Evolutionary conservation across 805 yeast genomes (phyloP), one percentile per base, ranked within the genome.

Genomic region (Teunomyces kruisii): DNA sequence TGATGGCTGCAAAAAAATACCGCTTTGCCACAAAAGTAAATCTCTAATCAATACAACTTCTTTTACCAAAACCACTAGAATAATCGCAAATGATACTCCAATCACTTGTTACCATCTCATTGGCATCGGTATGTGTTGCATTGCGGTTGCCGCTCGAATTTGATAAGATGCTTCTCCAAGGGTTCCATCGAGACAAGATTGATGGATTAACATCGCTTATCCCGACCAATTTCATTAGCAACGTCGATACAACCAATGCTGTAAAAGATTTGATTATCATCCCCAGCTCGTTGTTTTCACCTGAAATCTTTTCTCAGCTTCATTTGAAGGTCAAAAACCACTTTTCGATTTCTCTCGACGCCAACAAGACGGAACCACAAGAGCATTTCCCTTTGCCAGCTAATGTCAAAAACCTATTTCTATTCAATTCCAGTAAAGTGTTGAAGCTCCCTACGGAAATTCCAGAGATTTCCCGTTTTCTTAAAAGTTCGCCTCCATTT

Each of bases 401-500:
- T 26, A 59, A 54, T 16, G 56, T 70, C 6, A 58, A 57, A 17
- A 67, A 63, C 1, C 51, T 72, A 33, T 72, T 75, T 49, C 32
- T 75, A 10, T 72, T 73, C 58, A 72, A 73, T 45, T 57, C 69
- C 4, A 53, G 60, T 3, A 55, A 35, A 14, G 16, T 19, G 6
- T 10, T 35, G 38, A 12, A 13, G 13, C 26, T 35, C 6, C 26
- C 28, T 1, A 6, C 38, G 4, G 13, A n/a, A 31, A 54, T 24
- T 40, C 52, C 39, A 54, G 12, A 32, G 38, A 15, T 32, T 32
- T 32, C 35, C 15, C 6, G 35, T 5, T 32, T 32, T 9, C n/a
- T 72, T 12, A 56, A 55, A 16, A 52, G 54, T 6, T 54, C 67
- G 2, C 60, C 69, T 4, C 79, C 80, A 0, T 75, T 77, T 46